Conservation (phyloP, 2,329 filamentous ascomycete species). For the Sclerotinia minor region DNA sequence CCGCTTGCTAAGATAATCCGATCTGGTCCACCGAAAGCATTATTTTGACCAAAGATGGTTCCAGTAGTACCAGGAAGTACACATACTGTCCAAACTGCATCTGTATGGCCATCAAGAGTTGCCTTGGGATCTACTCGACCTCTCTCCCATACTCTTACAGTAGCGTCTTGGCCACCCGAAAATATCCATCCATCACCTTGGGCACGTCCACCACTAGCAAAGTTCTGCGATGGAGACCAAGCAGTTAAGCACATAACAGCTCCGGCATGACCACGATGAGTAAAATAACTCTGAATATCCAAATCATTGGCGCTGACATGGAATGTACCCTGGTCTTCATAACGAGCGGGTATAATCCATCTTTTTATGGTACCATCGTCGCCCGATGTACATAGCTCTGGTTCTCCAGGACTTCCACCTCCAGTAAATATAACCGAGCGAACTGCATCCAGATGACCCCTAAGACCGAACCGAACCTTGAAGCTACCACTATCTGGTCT, state of each 20-base stretch:
- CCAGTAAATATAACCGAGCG: constrained; percentile 95
- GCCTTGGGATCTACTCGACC: constrained; percentile 93
- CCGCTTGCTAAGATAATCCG: constrained; percentile 89
- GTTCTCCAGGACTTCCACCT: constrained; percentile 90
- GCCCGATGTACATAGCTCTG: constrained; percentile 93
- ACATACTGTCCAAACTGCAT: constrained; percentile 94
- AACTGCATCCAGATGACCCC: constrained; percentile 91
- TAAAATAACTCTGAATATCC: constrained; percentile 91
- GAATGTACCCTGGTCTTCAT: constrained; percentile 60
- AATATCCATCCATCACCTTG: constrained; percentile 98
- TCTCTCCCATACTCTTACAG: constrained; percentile 91
- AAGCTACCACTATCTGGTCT: constrained; percentile 76
- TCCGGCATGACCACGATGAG: constrained; percentile 90
- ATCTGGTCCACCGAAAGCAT: constrained; percentile 76
- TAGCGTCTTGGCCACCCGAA: constrained; percentile 91
- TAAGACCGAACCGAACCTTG: constrained; percentile 87
- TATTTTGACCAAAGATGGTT: constrained; percentile 74
- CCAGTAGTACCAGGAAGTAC: constrained; percentile 83
- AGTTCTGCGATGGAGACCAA: constrained; percentile 83
- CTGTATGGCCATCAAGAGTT: constrained; percentile 88
- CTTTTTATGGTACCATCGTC: constrained; percentile 96
- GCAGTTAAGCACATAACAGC: constrained; percentile 84
- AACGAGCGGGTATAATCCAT: constrained; percentile 87
- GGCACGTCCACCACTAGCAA: constrained; percentile 83
- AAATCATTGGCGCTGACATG: constrained; percentile 61